phyloP scores from a whole-genome alignment of 257 asterid genomes.

The Solanum infundibuliforme region DNA sequence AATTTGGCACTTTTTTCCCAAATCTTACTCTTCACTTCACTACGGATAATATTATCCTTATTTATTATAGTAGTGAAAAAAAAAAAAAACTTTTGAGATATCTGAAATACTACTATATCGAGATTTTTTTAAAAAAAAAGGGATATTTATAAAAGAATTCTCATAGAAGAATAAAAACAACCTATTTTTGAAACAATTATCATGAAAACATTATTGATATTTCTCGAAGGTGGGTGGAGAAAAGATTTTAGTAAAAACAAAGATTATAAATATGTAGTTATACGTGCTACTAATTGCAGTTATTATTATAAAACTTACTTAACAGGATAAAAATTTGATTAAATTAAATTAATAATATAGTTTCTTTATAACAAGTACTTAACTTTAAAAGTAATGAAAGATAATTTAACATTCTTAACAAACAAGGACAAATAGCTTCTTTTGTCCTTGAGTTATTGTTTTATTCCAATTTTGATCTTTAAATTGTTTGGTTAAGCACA shows the following conservation, averaged over 20 bases:
- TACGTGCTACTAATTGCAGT: not conserved
- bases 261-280: not conserved
- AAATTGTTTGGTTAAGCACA: not conserved
- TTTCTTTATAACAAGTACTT: not conserved
- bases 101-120: not conserved
- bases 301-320: not conserved
- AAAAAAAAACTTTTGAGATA: not conserved
- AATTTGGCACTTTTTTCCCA: not conserved
- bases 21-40: not conserved
- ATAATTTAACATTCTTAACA: not conserved
- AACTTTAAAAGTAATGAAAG: not conserved
- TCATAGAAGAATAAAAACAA: too few relatives aligned
- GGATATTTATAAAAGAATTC: not conserved
- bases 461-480: not conserved
- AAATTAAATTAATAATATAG: not conserved
- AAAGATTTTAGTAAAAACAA: not conserved
- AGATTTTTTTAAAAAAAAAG: not conserved
- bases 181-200: not conserved
- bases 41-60: not conserved
- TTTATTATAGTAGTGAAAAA: not conserved
- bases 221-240: too few relatives aligned
- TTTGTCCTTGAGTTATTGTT: not conserved
- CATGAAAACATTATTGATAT: not conserved
- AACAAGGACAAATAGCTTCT: not conserved
- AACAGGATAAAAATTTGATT: not conserved